Evolutionary conservation across 2,329 filamentous ascomycete species (phyloP), one percentile per base, ranked within the genome.

Genomic region (Arthroderma sp.): DNA sequence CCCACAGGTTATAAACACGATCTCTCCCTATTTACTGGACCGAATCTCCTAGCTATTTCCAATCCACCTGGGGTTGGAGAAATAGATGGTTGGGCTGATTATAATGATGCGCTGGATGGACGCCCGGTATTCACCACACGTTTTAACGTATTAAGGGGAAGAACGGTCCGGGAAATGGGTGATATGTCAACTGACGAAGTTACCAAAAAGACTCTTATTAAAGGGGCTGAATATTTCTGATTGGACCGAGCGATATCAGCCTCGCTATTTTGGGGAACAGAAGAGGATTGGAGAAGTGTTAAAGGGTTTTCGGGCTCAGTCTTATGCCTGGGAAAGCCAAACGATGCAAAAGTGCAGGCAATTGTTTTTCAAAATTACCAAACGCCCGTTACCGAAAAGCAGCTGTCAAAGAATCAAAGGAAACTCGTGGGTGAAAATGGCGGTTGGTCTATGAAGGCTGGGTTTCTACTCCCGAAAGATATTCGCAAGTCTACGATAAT

Each of bases 211-310:
- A n/a, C 38, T 6, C 8, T 40, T 29, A 28, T 36, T 9, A 27
- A 41, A 33, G 48, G 48, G n/a, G 37, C 48, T 5, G 41, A 42
- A 33, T 49, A 49, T 36, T 40, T 49, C 10, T 49, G 48, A n/a
- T n/a, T n/a, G 37, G 38, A 29, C 29, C 2, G 36, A 29, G 33
- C 34, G 29, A 42, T 27, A 31, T 29, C 30, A n/a, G 44, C 40
- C 8, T 32, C 45, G n/a, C 39, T 47, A 27, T 31, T 47, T 11
- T 47, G 45, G 42, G 28, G 42, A 4, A 48, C 42, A 22, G 22
- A 40, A 9, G 22, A 43, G 22, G 30, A 36, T 11, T 10, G 28
- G 8, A 38, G 37, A 9, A 8, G 36, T 22, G 4, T 42, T 7
- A 15, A 28, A 4, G 38, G 37, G 6, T 36, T 32, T 31, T 34